These are phyloP conservation scores for Yarrowia sp. DNA, from an alignment of 805 yeast species.

Conservation along the genomic window DNA sequence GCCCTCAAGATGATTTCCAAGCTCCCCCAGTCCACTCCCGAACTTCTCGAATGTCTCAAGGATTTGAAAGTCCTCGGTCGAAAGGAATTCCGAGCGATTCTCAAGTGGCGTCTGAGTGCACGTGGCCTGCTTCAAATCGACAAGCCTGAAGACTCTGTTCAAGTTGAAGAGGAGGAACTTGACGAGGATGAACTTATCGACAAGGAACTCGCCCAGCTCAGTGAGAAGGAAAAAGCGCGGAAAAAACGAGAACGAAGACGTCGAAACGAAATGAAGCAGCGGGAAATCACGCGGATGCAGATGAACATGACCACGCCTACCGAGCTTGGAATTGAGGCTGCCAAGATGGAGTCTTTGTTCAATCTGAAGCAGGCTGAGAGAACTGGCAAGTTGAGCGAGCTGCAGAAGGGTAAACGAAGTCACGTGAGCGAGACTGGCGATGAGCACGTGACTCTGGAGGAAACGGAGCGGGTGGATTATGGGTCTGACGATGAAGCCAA, in stretches of 20 bases:
- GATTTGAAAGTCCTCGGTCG: conserved; percentile 94
- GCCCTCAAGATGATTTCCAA: conserved; percentile 77
- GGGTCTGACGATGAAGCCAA: conserved; percentile 55
- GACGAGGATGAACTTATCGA: conserved; percentile 91
- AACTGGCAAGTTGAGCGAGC: conserved; percentile 77
- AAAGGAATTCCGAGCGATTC: conserved; percentile 84
- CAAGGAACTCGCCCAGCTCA: conserved; percentile 76
- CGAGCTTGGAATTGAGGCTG: conserved; percentile 94
- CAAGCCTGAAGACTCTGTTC: conserved; percentile 57
- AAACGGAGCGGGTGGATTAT: conserved; percentile 46
- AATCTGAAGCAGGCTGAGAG: conserved; percentile 84
- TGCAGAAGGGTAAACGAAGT: conserved; percentile 72
- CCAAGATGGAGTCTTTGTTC: conserved; percentile 78
- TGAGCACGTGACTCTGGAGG: conserved; percentile 44
- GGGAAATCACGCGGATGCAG: conserved; percentile 89
- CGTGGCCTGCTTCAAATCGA: conserved; percentile 77
- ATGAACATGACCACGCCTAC: conserved; percentile 94
- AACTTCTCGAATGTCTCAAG: conserved; percentile 80
- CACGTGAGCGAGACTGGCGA: conserved; percentile 53
- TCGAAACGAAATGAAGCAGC: conserved; percentile 82
- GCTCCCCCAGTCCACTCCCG: conserved; percentile 78
- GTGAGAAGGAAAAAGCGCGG: conserved; percentile 71
- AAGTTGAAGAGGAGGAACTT: conserved; percentile 70
- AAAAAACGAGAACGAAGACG: conserved; percentile 82
- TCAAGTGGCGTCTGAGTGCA: conserved; percentile 89